These are phyloP conservation scores for Penium margaritaceum DNA, from an alignment of 139 green algal species.

Conservation along the genomic window DNA sequence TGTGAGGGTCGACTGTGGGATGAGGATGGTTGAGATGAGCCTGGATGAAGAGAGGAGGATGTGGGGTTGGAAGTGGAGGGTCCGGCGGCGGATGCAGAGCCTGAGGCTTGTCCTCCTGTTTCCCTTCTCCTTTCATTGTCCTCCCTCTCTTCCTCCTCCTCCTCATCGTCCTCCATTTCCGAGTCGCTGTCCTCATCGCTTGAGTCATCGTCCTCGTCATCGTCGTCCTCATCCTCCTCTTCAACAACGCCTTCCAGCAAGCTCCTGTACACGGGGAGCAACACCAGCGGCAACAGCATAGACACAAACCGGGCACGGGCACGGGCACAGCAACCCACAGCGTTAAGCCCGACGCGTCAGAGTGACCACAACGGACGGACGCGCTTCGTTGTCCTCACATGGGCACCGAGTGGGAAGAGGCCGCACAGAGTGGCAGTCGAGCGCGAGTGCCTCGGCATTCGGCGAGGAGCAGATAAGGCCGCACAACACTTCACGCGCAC, in stretches of 20 bases:
- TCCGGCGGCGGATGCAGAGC: no score
- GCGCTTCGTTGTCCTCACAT: no score
- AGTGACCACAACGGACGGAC: not conserved
- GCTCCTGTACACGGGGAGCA: not conserved
- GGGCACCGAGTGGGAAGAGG: no score
- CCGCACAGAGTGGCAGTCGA: not conserved
- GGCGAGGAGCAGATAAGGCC: not conserved
- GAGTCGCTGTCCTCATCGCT: not conserved
- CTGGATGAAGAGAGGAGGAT: no score
- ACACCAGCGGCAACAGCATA: not conserved
- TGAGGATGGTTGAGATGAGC: no score
- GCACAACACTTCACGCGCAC: no score
- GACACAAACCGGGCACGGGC: not conserved
- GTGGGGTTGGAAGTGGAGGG: no score
- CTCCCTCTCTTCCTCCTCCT: no score
- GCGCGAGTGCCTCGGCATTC: not conserved
- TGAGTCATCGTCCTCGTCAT: slow-evolving; percentile 25
- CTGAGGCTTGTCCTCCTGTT: not conserved
- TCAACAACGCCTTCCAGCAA: slow-evolving; percentile 16
- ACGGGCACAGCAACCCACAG: no score
- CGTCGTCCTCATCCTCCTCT: slow-evolving; percentile 23
- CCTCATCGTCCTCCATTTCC: no score
- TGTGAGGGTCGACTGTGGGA: no score
- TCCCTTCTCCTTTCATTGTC: not conserved
- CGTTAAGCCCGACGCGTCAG: no score